Conservation (phyloP, 768 basidiomycete species). For the Lactarius psammicola region DNA sequence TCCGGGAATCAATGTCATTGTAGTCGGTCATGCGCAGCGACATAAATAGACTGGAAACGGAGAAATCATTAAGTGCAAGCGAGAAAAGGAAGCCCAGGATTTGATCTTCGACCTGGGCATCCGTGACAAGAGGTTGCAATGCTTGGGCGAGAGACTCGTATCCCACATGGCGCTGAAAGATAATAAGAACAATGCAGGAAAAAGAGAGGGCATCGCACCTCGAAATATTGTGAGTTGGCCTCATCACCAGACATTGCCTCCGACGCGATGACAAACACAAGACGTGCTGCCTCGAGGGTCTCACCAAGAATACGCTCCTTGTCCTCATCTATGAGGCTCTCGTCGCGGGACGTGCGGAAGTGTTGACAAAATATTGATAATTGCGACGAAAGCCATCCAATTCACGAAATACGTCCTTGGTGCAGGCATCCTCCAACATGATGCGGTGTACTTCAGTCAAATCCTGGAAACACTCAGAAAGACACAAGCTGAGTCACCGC, state of each 20-base stretch:
- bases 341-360: conserved; percentile 41
- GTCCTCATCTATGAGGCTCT: conserved; percentile 38
- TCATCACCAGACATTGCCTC: conserved; percentile 59
- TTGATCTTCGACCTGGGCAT: conserved; percentile 48
- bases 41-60: conserved; percentile 54
- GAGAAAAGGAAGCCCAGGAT: conserved; percentile 67
- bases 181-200: conserved; percentile 4
- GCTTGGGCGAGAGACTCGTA: conserved; percentile 64
- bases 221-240: conserved; percentile 62
- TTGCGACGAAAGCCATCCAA: conserved; percentile 75
- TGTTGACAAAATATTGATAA: conserved; percentile 71
- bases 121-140: conserved; percentile 49
- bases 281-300: conserved; percentile 52
- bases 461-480: conserved; percentile 42
- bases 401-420: conserved; percentile 77
- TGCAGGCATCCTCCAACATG: conserved; percentile 60
- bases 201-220: conserved; percentile 45
- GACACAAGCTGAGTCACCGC: neutral
- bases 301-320: conserved; percentile 41
- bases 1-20: conserved; percentile 44
- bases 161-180: conserved; percentile 53
- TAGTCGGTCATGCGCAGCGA: conserved; percentile 43
- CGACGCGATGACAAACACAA: conserved; percentile 62
- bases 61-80: conserved; percentile 64
- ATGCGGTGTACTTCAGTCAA: conserved; percentile 65